Conservation (phyloP, 495 filamentous ascomycete species). For the Beverwykella pulmonaria region DNA sequence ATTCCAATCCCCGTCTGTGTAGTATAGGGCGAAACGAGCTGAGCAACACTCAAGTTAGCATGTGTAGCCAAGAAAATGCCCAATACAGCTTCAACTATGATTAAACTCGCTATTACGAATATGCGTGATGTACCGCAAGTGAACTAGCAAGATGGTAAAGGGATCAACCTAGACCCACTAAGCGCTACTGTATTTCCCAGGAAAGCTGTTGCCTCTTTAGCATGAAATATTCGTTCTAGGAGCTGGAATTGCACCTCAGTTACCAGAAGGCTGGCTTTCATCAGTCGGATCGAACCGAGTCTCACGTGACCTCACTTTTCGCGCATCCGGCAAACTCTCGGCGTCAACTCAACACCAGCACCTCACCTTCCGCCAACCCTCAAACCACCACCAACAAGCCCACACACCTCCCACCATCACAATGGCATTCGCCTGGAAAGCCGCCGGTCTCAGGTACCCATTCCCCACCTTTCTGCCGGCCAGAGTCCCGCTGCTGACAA, state of each 20-base stretch:
- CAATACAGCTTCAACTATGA: neutral
- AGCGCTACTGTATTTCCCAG: neutral
- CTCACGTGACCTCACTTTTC: neutral
- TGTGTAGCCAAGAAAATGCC: neutral
- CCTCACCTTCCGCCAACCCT: conserved; percentile 41
- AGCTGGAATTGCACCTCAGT: no score
- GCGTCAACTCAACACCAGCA: neutral
- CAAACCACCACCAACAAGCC: conserved; percentile 33
- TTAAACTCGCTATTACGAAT: neutral
- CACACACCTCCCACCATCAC: conserved; percentile 57
- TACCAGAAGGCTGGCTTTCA: no score
- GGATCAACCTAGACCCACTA: no score
- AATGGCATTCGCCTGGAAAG: conserved; percentile 99
- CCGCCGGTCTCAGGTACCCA: conserved; percentile 90
- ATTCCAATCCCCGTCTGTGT: no score
- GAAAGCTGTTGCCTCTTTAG: neutral
- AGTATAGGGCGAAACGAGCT: neutral
- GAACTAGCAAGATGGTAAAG: no score
- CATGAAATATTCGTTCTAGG: no score
- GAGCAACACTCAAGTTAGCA: neutral
- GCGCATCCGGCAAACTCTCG: conserved; percentile 6
- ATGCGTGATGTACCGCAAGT: neutral
- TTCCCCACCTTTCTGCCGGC: conserved; percentile 4
- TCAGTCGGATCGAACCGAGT: no score
- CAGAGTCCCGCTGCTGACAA: conserved; percentile 15